Evolutionary conservation across 305 asterid species (phyloP), one percentile per base, ranked within the genome.

Genomic region (Fraxinus floribunda): DNA sequence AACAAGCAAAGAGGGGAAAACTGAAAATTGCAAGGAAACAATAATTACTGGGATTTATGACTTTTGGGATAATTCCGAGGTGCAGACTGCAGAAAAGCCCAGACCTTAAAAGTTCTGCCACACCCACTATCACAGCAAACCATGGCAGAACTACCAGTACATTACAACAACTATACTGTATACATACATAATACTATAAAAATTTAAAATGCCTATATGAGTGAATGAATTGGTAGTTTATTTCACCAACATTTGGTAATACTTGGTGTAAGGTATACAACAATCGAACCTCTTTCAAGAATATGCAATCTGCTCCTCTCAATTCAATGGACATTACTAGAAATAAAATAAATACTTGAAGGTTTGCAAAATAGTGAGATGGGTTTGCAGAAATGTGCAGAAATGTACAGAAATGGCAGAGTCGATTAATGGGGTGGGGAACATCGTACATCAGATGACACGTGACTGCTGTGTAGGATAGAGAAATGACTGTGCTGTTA

Each of bases 361-460:
- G 60, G 60, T 15, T 49, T 15, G 15, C 60, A 49, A 49, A 49
- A 49, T 15, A 49, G 20, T 49, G 60, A 49, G 20, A 49, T 15
- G 60, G 85, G 30, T 20, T 26, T 66, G 34, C 74, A 66, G 74
- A 66, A 66, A 62, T 62, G 10, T 38, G 41, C 41, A 36, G 8
- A 55, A 4, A 8, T n/a, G 71, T 62, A 3, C 75, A 30, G 75
- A 30, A 70, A 70, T 70, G 24, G 76, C 75, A 32, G 41, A 13
- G 41, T 30, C 20, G 76, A 81, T 70, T 32, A 16, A 83, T 39
- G 44, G n/a, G 44, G 13, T 44, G 77, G 85, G 84, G 85, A 87
- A 68, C 75, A 68, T 26, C 20, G 75, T 89, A 90, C 88, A 32
- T 76, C 89, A 83, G 86, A 84, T 57, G 86, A 87, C 93, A 90